phyloP scores from a whole-genome alignment of 2,329 filamentous ascomycete species.

The Botrytis tulipae region DNA sequence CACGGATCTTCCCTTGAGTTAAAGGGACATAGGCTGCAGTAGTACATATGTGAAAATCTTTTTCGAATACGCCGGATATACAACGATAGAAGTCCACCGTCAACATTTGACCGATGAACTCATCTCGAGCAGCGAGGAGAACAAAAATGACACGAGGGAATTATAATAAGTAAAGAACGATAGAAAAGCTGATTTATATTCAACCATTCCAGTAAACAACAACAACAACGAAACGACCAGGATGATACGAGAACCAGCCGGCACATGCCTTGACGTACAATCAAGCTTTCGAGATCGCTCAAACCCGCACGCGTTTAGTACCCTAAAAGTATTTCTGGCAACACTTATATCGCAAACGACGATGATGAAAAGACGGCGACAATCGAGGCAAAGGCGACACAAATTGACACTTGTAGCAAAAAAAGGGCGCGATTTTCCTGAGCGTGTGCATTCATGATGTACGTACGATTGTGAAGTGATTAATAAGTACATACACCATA shows the following conservation, averaged over 20 bases:
- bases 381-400: not conserved
- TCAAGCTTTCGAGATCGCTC: too few relatives aligned
- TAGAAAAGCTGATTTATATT: not conserved
- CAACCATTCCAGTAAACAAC: not conserved
- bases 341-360: not conserved
- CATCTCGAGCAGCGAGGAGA: not conserved
- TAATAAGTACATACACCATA: not conserved
- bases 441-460: not conserved
- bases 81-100: not conserved
- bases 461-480: not conserved
- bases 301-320: fast-evolving
- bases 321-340: too few relatives aligned
- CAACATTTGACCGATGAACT: not conserved
- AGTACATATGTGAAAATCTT: fast-evolving
- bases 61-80: not conserved
- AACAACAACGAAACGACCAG: fast-evolving
- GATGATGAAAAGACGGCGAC: not conserved
- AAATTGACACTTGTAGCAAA: not conserved
- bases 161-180: not conserved
- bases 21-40: not conserved
- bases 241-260: not conserved
- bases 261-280: too few relatives aligned
- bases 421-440: not conserved
- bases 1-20: fast-evolving
- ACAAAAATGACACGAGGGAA: not conserved